These are phyloP conservation scores for Phytophthora rubi DNA, from an alignment of 352 stramenopile species.

Conservation along the genomic window DNA sequence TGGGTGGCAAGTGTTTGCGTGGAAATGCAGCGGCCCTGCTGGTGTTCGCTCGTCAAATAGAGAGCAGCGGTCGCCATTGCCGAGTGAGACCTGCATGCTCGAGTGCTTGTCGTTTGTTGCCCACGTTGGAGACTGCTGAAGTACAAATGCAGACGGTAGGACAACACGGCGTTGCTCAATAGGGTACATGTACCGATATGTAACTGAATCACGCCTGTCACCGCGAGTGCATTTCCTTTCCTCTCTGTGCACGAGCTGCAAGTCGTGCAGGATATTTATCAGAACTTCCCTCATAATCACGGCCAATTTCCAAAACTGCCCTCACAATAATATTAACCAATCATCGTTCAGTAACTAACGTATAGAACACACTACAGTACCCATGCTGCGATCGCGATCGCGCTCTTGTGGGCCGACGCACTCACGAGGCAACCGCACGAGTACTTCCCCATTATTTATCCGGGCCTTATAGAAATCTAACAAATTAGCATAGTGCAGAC, in stretches of 20 bases:
- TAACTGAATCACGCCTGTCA: constrained; percentile 5
- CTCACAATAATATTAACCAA: too few relatives aligned
- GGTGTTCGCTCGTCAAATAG: constrained; percentile 15
- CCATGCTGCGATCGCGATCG: too few relatives aligned
- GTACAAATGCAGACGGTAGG: not conserved
- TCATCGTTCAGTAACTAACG: too few relatives aligned
- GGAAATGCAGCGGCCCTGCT: constrained; percentile 7
- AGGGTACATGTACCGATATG: not conserved
- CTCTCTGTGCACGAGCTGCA: constrained; percentile 5
- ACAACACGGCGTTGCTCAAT: constrained; percentile 16
- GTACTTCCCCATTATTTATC: too few relatives aligned
- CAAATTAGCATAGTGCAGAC: too few relatives aligned
- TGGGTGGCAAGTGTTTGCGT: constrained; percentile 17
- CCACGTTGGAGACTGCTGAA: not conserved
- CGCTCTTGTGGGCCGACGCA: too few relatives aligned
- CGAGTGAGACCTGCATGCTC: not conserved
- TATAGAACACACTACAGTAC: too few relatives aligned
- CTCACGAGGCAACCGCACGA: too few relatives aligned
- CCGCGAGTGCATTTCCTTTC: constrained; percentile 13
- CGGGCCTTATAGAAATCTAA: too few relatives aligned
- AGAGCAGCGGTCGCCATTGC: constrained; percentile 6
- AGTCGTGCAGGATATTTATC: too few relatives aligned
- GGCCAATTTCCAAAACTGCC: too few relatives aligned
- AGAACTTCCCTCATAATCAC: too few relatives aligned
- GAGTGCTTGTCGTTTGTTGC: not conserved